Percentiles rank a stretch among this genome's conserved stretches.
These are phyloP conservation scores for Chaetomium olivaceum DNA, from an alignment of 2,329 filamentous ascomycete species.

Conservation along the genomic window DNA sequence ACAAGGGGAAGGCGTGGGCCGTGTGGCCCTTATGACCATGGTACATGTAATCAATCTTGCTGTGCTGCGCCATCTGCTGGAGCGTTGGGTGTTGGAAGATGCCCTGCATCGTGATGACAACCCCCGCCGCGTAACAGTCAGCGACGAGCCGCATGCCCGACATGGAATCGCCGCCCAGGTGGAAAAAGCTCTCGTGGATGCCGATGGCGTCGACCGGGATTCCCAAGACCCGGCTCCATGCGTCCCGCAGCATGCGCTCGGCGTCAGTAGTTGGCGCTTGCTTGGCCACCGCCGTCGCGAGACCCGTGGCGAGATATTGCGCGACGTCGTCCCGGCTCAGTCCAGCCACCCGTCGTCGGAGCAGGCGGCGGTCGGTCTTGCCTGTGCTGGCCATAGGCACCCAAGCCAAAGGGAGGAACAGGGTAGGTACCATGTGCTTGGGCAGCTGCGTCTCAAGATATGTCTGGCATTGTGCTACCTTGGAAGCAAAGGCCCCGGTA, in stretches of 20 bases:
- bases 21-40: neutral
- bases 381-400: neutral
- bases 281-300: neutral
- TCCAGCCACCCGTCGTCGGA: neutral
- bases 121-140: neutral
- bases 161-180: constrained; percentile 1
- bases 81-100: constrained; percentile 3
- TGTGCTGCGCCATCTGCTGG: neutral
- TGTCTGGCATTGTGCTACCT: constrained; percentile 1
- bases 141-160: constrained; percentile 2
- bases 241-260: constrained; percentile 1
- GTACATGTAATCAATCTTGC: neutral
- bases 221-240: constrained; percentile 3
- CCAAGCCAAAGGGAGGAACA: constrained; percentile 1
- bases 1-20: neutral
- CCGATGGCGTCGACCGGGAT: neutral
- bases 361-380: constrained; percentile 2
- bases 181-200: constrained; percentile 2
- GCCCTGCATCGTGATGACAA: constrained; percentile 4
- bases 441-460: neutral
- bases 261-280: neutral
- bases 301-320: constrained; percentile 1
- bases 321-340: constrained; percentile 1
- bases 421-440: constrained; percentile 2
- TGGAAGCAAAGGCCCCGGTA: neutral